Base-by-base conservation (phyloP, 208 protist species). In the Trypanosoma brucei region DNA sequence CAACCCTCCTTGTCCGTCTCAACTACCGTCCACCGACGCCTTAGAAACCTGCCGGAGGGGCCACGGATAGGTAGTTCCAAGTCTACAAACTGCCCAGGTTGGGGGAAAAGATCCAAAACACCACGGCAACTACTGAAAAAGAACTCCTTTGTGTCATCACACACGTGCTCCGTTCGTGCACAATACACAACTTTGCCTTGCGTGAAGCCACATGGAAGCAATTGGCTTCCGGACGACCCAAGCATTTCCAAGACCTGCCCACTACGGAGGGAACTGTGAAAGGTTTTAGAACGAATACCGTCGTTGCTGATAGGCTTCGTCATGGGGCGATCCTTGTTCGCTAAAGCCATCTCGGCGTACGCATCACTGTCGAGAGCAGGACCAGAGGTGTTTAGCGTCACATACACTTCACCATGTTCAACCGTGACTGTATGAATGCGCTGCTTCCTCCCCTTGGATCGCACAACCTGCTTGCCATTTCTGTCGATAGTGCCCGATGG, bases 391-490 rank as follows among this genome's bases (percentile, higher is more conserved):
- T 93, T 76, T 4, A 92, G 62, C 2, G 75, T 59, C 30, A 92
- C 73, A 57, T 83, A 94, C 51, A 94, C 79, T 34, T 88, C 76
- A 7, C 70, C 84, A 36, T 83, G 65, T n/a, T 70, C 70, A 13
- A 83, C 77, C 13, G 88, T 79, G 30, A 78, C 72, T 6, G 33
- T 42, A 42, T 96, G 88, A 31, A 79, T 74, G 40, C 91, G 88
- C 62, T 96, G 91, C 69, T 93, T 94, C 68, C 66, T 74, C 13
- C 91, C 91, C 61, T 96, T 96, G 0, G 86, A 89, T 50, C 80
- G 75, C 9, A 93, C 64, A 0, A 53, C 65, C 59, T 79, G 60
- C 55, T 56, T 38, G 62, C 67, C 22, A 58, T 52, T n/a, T 74
- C 69, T 66, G 44, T 65, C 59, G 13, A 48, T 59, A 11, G 59